A percentile compares a stretch with the other conserved stretches of the same genome.
These are phyloP conservation scores for Sicyos baderoa DNA, from an alignment of 306 rosid species.

Conservation along the genomic window DNA sequence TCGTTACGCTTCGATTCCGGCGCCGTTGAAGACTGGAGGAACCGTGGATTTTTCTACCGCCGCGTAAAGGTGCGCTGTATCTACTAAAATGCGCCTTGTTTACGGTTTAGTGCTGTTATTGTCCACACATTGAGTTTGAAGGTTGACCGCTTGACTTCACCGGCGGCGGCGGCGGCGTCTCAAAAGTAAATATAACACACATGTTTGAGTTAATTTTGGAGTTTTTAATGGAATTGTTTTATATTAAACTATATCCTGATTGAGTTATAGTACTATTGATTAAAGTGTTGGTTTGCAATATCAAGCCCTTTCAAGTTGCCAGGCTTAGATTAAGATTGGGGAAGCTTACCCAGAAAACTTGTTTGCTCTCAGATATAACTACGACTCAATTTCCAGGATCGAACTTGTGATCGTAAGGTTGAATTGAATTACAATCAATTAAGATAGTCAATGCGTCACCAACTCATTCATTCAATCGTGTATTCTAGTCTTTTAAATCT, in stretches of 20 bases:
- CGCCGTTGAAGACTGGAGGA: slow-evolving; percentile 21
- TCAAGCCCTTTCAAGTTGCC: slow-evolving; percentile 34
- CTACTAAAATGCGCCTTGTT: slow-evolving; percentile 18
- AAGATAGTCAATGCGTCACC: too few species aligned
- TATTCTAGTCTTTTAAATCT: too few species aligned
- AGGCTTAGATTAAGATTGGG: slow-evolving; percentile 24
- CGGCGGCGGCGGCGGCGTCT: slow-evolving; percentile 29
- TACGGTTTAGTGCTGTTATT: slow-evolving; percentile 29
- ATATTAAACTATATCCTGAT: too few species aligned
- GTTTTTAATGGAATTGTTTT: too few species aligned
- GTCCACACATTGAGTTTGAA: slow-evolving; percentile 20
- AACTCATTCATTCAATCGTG: too few species aligned
- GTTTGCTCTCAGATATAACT: slow-evolving; percentile 37
- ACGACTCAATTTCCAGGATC: slow-evolving; percentile 31
- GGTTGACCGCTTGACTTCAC: slow-evolving; percentile 24
- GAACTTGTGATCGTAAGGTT: too few species aligned
- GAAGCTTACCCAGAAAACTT: slow-evolving; percentile 43
- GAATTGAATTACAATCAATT: too few species aligned
- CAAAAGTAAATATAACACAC: slow-evolving; percentile 12
- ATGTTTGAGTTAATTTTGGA: too few species aligned
- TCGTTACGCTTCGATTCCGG: slow-evolving; percentile 47
- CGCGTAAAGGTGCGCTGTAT: slow-evolving; percentile 26
- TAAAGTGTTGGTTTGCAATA: slow-evolving; percentile 7
- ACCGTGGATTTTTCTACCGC: slow-evolving; percentile 7
- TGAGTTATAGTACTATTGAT: too few species aligned